phyloP scores from a whole-genome alignment of 345 rosid species.

The Hibiscus trionum region DNA sequence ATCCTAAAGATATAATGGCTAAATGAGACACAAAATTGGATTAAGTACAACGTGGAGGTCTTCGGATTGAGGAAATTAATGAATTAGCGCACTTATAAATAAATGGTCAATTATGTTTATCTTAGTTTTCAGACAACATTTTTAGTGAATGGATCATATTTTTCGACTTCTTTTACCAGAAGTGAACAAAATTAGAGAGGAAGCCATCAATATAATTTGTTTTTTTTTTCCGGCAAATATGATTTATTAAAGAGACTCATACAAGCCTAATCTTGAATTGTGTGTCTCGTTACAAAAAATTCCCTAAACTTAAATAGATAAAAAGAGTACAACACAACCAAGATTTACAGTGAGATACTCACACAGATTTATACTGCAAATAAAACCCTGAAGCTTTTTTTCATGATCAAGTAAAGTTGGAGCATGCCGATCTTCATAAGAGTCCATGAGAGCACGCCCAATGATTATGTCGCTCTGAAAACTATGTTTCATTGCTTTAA shows the following conservation, averaged over 20 bases:
- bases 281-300: too few relatives aligned
- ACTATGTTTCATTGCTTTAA: slow-evolving; percentile 30
- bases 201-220: background rate
- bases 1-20: too few relatives aligned
- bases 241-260: too few relatives aligned
- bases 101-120: slow-evolving; percentile 23
- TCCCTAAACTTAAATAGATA: too few relatives aligned
- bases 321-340: too few relatives aligned
- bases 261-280: too few relatives aligned
- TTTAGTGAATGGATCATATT: background rate
- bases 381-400: background rate
- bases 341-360: too few relatives aligned
- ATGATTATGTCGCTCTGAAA: slow-evolving; percentile 37
- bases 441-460: slow-evolving; percentile 40
- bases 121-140: slow-evolving; percentile 22
- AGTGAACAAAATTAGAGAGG: slow-evolving; percentile 7
- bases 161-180: slow-evolving; percentile 11
- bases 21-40: background rate
- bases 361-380: background rate
- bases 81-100: slow-evolving; percentile 11
- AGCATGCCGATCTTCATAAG: slow-evolving; percentile 5
- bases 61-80: slow-evolving; percentile 14
- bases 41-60: slow-evolving; percentile 17
- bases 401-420: background rate
- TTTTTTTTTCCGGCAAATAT: too few relatives aligned